Conservation (phyloP, 106 monocot genomes). For the Acanthochlamys bracteata region DNA sequence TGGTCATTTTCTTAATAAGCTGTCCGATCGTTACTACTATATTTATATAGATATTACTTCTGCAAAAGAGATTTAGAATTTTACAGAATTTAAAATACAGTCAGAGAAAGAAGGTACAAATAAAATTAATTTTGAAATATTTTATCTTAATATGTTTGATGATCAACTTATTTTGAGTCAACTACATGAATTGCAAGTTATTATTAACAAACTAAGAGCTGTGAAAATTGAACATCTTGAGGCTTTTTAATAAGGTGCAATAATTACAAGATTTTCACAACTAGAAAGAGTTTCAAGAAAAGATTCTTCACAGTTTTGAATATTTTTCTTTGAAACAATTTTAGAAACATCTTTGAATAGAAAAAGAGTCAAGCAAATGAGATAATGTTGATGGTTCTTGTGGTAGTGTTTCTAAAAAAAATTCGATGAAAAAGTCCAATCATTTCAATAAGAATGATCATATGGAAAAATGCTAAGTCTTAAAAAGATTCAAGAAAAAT, state of each 20-base stretch:
- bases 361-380: constrained; percentile 6
- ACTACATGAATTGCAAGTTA: constrained; percentile 9
- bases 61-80: constrained; percentile 6
- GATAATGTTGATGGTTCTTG: too few species aligned
- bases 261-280: constrained; percentile 6
- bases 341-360: constrained; percentile 3
- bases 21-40: constrained; percentile 5
- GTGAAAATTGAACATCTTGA: constrained; percentile 8
- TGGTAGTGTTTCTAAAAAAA: too few species aligned
- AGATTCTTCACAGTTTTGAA: background rate
- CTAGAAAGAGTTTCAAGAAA: constrained; percentile 9
- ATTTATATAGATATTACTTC: background rate
- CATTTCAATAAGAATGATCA: too few species aligned
- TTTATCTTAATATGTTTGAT: background rate
- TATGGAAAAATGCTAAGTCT: too few species aligned
- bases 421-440: too few species aligned
- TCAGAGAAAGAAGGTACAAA: background rate
- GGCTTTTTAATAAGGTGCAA: constrained; percentile 5
- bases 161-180: background rate
- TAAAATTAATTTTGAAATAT: constrained; percentile 1
- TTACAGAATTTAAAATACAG: background rate
- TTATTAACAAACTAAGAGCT: background rate
- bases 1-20: constrained; percentile 8
- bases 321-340: constrained; percentile 2
- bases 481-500: too few species aligned